Conservation (phyloP, 495 filamentous ascomycete genomes). For the Penicillium desertorum region DNA sequence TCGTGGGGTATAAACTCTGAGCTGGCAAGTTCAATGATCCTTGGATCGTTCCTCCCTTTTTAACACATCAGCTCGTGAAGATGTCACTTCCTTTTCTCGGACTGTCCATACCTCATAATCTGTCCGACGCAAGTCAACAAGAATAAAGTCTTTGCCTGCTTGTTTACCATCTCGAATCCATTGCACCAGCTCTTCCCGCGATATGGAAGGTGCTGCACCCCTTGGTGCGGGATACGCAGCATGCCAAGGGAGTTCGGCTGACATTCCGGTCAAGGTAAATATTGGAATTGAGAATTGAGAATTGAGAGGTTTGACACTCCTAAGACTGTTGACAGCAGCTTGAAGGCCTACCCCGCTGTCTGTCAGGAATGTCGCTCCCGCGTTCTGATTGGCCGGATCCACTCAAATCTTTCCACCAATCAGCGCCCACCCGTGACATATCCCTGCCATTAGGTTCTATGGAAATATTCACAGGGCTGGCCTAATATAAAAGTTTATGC, state of each 20-base stretch:
- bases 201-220: slow-evolving; percentile 30
- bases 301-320: background rate
- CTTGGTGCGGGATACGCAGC: slow-evolving; percentile 44
- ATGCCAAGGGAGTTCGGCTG: slow-evolving; percentile 41
- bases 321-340: background rate
- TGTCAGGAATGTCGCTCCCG: background rate
- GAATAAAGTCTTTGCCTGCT: slow-evolving; percentile 53
- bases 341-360: background rate
- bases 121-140: slow-evolving; percentile 62
- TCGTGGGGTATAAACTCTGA: slow-evolving; percentile 59
- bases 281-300: background rate
- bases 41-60: slow-evolving; percentile 65
- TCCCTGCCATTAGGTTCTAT: background rate
- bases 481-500: background rate
- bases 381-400: background rate
- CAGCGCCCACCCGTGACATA: slow-evolving; percentile 9
- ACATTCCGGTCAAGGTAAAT: background rate
- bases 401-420: background rate
- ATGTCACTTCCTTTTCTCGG: too few relatives aligned
- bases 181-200: slow-evolving; percentile 38
- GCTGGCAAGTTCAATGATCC: slow-evolving; percentile 71
- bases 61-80: background rate
- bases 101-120: slow-evolving; percentile 56
- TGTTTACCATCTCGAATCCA: slow-evolving; percentile 40
- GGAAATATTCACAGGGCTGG: background rate